phyloP scores from a whole-genome alignment of 257 asterid species.

The Solanum chilense region DNA sequence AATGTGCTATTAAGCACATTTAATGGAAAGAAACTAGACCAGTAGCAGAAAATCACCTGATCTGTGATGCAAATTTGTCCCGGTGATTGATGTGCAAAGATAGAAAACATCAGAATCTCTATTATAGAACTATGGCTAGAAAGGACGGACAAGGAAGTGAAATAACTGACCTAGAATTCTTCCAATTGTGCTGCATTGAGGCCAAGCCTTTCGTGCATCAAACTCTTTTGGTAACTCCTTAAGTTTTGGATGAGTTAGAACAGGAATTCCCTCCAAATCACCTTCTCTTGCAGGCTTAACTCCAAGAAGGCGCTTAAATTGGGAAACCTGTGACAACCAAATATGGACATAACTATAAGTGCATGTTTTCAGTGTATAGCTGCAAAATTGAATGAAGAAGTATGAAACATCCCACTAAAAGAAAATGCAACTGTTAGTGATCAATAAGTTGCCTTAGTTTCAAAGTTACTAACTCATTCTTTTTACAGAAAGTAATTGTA shows the following conservation, averaged over 20 bases:
- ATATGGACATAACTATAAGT: not conserved
- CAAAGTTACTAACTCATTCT: not conserved
- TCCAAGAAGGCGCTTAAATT: slow-evolving; percentile 85
- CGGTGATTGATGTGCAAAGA: slow-evolving; percentile 6
- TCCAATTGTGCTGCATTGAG: slow-evolving; percentile 63
- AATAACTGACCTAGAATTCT: slow-evolving; percentile 64
- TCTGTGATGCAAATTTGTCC: slow-evolving; percentile 36
- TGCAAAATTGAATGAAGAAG: not conserved
- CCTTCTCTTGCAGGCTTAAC: slow-evolving; percentile 50
- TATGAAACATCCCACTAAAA: not conserved
- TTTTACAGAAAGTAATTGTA: not conserved
- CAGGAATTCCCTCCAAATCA: slow-evolving; percentile 32
- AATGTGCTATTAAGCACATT: not conserved
- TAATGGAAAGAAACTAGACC: not conserved
- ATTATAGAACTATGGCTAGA: not conserved
- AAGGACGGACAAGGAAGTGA: not conserved
- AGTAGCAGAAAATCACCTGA: slow-evolving; percentile 48
- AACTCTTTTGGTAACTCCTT: slow-evolving; percentile 47
- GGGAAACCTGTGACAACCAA: slow-evolving; percentile 43
- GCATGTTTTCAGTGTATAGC: not conserved
- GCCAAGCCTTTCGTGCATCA: slow-evolving; percentile 86
- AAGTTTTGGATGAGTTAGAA: slow-evolving; percentile 32
- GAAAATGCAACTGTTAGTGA: not conserved
- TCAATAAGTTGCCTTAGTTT: not conserved
- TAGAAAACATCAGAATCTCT: slow-evolving; percentile 18